phyloP scores from a whole-genome alignment of 805 yeast species.

The Brettanomyces naardenensis region DNA sequence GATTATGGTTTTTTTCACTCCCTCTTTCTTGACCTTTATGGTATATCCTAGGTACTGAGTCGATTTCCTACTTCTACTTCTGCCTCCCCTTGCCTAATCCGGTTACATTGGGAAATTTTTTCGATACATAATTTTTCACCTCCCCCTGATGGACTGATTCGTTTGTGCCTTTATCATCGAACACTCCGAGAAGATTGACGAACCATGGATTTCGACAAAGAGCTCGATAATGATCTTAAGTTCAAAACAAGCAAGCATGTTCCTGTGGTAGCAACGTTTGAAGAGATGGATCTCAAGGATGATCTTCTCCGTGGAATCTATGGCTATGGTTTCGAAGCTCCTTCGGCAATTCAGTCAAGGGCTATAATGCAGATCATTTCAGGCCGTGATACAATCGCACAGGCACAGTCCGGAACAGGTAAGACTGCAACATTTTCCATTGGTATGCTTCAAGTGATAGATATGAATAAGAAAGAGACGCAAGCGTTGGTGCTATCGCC shows the following conservation, averaged over 20 bases:
- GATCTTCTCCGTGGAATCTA: constrained; percentile 56
- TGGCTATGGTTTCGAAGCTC: constrained; percentile 75
- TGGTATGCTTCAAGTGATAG: constrained; percentile 52
- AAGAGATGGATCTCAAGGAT: constrained; percentile 67
- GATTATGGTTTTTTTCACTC: too few relatives aligned
- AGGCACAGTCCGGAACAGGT: constrained; percentile 88
- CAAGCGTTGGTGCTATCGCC: constrained; percentile 96
- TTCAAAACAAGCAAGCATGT: constrained; percentile 57
- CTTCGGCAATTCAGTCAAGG: constrained; percentile 76
- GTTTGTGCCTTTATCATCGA: too few relatives aligned
- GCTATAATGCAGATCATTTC: constrained; percentile 73
- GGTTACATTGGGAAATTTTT: too few relatives aligned
- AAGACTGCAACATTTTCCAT: constrained; percentile 86
- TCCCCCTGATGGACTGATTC: too few relatives aligned
- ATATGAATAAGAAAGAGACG: constrained; percentile 60
- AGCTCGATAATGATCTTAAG: constrained; percentile 49
- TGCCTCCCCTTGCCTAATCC: too few relatives aligned
- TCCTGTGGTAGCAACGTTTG: constrained; percentile 48
- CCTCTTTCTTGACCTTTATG: too few relatives aligned
- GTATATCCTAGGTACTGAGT: too few relatives aligned
- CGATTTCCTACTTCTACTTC: too few relatives aligned
- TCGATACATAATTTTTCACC: too few relatives aligned
- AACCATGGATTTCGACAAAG: constrained; percentile 54
- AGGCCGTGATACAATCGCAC: constrained; percentile 71
- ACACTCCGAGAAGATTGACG: too few relatives aligned